Evolutionary conservation across 169 alveolate genomes (phyloP).

Genomic region (Theileria annulata): DNA sequence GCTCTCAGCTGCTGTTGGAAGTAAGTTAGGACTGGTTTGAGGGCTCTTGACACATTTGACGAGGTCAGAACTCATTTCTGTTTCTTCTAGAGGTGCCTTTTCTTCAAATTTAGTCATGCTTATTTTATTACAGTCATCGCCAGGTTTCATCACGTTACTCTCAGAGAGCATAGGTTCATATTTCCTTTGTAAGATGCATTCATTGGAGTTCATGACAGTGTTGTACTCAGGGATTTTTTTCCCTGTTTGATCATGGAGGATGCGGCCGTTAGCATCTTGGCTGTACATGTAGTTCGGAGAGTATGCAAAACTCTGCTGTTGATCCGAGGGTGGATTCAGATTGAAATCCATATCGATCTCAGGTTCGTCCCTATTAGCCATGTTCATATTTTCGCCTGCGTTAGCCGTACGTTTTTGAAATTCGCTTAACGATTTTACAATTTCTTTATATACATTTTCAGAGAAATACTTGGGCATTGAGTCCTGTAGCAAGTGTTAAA

Average conservation of each 20-base stretch:
- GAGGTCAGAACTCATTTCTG: not conserved
- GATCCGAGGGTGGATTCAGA: not conserved
- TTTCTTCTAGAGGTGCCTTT: not conserved
- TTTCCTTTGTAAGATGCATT: not conserved
- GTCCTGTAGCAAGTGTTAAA: constrained; percentile 5
- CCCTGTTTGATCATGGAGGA: not conserved
- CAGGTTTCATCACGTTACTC: not conserved
- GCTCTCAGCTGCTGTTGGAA: not conserved
- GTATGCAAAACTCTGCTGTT: not conserved
- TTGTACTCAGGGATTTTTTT: not conserved
- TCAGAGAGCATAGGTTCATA: not conserved
- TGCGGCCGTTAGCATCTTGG: not conserved
- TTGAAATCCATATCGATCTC: not conserved
- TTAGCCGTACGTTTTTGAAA: constrained; percentile 19
- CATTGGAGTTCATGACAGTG: not conserved
- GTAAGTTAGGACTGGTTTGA: constrained; percentile 9
- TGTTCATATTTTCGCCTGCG: constrained; percentile 8
- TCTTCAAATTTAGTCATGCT: not conserved
- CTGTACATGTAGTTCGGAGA: not conserved
- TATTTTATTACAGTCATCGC: not conserved
- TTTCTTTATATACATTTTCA: constrained; percentile 18
- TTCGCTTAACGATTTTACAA: constrained; percentile 20
- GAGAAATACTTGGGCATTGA: constrained; percentile 14
- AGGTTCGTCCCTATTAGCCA: not conserved
- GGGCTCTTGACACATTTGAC: constrained; percentile 1